Evolutionary conservation across 2,329 filamentous ascomycete species (phyloP).

Genomic region (Furcasterigmium sp.): DNA sequence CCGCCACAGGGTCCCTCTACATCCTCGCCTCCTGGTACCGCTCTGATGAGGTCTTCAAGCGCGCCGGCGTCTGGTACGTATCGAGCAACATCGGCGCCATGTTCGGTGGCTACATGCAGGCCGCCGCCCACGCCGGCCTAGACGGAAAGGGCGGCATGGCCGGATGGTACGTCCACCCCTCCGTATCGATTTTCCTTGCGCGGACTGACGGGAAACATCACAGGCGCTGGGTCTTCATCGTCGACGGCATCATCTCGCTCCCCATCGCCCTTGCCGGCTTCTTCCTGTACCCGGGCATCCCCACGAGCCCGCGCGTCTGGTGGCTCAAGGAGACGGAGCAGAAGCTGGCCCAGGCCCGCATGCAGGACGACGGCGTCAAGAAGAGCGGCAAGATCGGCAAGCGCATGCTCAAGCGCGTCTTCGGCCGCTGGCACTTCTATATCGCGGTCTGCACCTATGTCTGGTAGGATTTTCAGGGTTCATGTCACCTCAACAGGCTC

Average conservation of each 20-base stretch:
- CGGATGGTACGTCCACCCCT: conserved; percentile 25
- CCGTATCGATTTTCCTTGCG: background rate
- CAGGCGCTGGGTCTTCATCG: conserved; percentile 28
- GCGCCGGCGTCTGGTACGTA: conserved; percentile 43
- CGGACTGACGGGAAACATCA: background rate
- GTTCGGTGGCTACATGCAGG: conserved; percentile 41
- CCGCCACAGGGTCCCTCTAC: conserved; percentile 18
- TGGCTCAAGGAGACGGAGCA: conserved; percentile 21
- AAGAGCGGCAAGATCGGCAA: conserved; percentile 17
- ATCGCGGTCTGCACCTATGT: conserved; percentile 16
- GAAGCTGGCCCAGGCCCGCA: conserved; percentile 19
- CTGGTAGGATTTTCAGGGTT: background rate
- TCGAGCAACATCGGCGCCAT: conserved; percentile 39
- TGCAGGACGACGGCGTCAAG: conserved; percentile 19
- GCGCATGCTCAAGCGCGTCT: conserved; percentile 19
- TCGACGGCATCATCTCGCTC: conserved; percentile 27
- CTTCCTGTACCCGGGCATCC: conserved; percentile 23
- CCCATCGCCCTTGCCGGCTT: conserved; percentile 25
- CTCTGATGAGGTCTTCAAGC: conserved; percentile 36
- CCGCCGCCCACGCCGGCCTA: conserved; percentile 39
- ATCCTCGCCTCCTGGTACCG: conserved; percentile 27
- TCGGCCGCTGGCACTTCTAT: conserved; percentile 20
- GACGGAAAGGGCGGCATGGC: conserved; percentile 36
- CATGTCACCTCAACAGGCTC: background rate
- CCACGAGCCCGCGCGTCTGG: conserved; percentile 19